Evolutionary conservation across 2,329 filamentous ascomycete species (phyloP).

Genomic region (Talaromyces piceae): DNA sequence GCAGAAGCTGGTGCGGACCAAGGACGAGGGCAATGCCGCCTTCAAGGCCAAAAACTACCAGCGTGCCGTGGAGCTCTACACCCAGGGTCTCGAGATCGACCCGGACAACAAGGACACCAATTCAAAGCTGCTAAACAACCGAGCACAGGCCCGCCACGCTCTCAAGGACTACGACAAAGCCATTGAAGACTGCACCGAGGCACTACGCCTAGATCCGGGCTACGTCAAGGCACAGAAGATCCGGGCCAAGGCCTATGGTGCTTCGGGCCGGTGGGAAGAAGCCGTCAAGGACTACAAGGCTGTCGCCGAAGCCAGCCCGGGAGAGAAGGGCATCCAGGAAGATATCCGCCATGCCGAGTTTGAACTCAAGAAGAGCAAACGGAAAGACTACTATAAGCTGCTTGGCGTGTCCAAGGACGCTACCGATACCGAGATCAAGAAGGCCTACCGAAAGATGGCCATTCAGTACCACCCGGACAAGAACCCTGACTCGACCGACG

Average conservation of each 20-base stretch:
- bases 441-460: constrained; percentile 90
- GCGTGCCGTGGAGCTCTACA: constrained; percentile 77
- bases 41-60: constrained; percentile 82
- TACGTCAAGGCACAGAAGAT: constrained; percentile 92
- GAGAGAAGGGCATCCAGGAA: constrained; percentile 70
- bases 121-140: constrained; percentile 88
- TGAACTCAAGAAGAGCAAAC: constrained; percentile 93
- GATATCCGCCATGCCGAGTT: constrained; percentile 87
- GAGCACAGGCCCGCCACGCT: constrained; percentile 71
- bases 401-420: constrained; percentile 81
- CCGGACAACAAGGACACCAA: constrained; percentile 85
- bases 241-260: constrained; percentile 80
- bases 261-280: constrained; percentile 85
- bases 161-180: constrained; percentile 78
- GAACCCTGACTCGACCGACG: constrained; percentile 77
- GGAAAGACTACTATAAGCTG: constrained; percentile 99
- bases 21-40: constrained; percentile 82
- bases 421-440: constrained; percentile 80
- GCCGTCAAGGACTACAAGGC: constrained; percentile 83
- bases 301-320: constrained; percentile 73
- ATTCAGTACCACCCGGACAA: constrained; percentile 96
- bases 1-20: constrained; percentile 86
- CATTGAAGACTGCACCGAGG: constrained; percentile 77
- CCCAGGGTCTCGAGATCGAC: constrained; percentile 74
- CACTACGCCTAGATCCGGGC: constrained; percentile 70